Conservation (phyloP, 345 rosid species). For the Corymbia maculata region DNA sequence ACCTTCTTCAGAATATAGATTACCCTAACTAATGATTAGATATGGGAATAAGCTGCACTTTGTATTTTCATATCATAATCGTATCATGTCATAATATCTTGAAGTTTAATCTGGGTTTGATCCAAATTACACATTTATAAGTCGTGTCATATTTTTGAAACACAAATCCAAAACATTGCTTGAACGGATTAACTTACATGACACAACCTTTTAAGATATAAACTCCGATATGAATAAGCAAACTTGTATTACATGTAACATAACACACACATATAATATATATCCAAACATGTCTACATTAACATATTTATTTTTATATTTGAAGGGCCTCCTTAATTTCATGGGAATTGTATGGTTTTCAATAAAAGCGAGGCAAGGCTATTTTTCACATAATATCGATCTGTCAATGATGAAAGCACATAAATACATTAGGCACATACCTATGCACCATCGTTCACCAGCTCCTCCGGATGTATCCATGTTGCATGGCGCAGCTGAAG, state of each 20-base stretch:
- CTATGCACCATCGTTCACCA: background rate
- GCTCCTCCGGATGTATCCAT: background rate
- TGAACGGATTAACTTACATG: rapidly evolving
- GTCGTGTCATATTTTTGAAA: background rate
- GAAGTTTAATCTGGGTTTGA: background rate
- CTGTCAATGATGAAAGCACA: background rate
- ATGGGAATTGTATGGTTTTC: background rate
- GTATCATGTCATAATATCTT: background rate
- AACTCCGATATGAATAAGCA: too few relatives aligned
- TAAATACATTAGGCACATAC: background rate
- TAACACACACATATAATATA: rapidly evolving
- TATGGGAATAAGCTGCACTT: background rate
- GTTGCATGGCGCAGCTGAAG: slow-evolving; percentile 1
- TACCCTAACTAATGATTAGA: background rate
- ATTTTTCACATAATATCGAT: background rate
- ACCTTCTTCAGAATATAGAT: background rate
- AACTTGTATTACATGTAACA: background rate
- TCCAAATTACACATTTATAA: background rate
- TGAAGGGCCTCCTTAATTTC: background rate
- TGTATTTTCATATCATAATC: background rate
- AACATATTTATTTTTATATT: background rate
- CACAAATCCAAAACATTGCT: background rate
- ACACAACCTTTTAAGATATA: background rate
- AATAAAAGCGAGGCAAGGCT: background rate
- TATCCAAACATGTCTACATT: background rate